These are phyloP conservation scores for Leishmania mexicana DNA, from an alignment of 208 protist species.

Conservation along the genomic window DNA sequence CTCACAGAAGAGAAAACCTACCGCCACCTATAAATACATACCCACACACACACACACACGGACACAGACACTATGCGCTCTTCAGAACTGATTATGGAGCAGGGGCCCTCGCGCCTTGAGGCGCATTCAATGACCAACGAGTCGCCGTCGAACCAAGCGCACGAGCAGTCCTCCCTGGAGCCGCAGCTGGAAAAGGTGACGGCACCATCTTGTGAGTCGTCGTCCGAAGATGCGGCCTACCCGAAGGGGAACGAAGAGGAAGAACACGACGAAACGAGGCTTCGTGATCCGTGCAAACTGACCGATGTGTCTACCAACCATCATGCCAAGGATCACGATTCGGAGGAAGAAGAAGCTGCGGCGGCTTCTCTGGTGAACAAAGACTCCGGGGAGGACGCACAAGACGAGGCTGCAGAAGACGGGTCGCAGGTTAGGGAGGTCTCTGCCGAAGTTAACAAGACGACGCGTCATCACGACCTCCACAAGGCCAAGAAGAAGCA, in stretches of 20 bases:
- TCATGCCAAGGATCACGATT: not conserved
- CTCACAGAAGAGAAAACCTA: not conserved
- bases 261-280: not conserved
- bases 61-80: slow-evolving; percentile 8
- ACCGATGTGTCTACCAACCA: not conserved
- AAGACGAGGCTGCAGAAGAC: not conserved
- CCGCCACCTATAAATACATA: not conserved
- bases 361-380: not conserved
- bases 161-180: not conserved
- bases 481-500: slow-evolving; percentile 11
- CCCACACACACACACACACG: not conserved
- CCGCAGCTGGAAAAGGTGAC: not conserved
- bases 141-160: not conserved
- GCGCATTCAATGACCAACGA: not conserved
- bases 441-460: slow-evolving; percentile 6
- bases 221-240: not conserved
- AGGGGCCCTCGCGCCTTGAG: slow-evolving; percentile 4
- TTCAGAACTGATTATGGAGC: slow-evolving; percentile 11
- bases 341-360: not conserved
- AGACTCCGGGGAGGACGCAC: slow-evolving; percentile 1
- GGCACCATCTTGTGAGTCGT: not conserved
- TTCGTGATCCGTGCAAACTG: too few relatives aligned
- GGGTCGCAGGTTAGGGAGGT: not conserved
- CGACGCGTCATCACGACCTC: slow-evolving; percentile 4
- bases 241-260: not conserved